Evolutionary conservation across 371 early-diverging fungal species (phyloP).

Genomic region (Rhizopus microsporus): DNA sequence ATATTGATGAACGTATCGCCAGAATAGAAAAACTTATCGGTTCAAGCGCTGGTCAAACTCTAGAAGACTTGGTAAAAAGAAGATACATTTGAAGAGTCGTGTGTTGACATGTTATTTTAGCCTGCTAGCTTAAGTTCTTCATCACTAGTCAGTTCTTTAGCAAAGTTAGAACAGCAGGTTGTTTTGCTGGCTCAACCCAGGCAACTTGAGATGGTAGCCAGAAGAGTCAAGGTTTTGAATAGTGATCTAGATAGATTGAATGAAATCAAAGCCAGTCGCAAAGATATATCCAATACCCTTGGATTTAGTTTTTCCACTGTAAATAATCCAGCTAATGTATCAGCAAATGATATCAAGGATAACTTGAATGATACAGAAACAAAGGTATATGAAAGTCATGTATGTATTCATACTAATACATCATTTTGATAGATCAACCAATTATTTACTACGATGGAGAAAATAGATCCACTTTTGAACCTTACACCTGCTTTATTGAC

Average conservation of each 20-base stretch:
- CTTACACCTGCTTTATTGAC: conserved; percentile 80
- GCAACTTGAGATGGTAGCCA: conserved; percentile 72
- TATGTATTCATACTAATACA: not conserved
- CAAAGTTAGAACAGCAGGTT: conserved; percentile 80
- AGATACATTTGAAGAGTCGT: not conserved
- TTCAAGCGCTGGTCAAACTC: conserved; percentile 58
- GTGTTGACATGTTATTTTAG: conserved; percentile 13
- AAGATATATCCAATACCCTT: conserved; percentile 40
- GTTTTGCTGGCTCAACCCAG: conserved; percentile 77
- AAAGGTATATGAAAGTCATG: conserved; percentile 20
- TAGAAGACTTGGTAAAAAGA: conserved; percentile 48
- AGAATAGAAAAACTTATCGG: conserved; percentile 81
- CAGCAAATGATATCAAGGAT: conserved; percentile 17
- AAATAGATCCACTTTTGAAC: conserved; percentile 77
- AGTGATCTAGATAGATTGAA: conserved; percentile 77
- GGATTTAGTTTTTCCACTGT: conserved; percentile 22
- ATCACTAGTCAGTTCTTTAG: conserved; percentile 68
- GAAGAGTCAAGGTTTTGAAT: conserved; percentile 71
- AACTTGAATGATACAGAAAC: conserved; percentile 24
- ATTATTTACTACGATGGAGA: conserved; percentile 71
- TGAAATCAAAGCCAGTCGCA: conserved; percentile 59
- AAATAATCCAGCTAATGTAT: conserved; percentile 3
- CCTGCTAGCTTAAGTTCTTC: conserved; percentile 39
- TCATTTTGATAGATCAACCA: conserved; percentile 59
- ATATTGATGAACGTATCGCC: conserved; percentile 80